Evolutionary conservation across 2,329 filamentous ascomycete species (phyloP).

Genomic region (Alternaria sp.): DNA sequence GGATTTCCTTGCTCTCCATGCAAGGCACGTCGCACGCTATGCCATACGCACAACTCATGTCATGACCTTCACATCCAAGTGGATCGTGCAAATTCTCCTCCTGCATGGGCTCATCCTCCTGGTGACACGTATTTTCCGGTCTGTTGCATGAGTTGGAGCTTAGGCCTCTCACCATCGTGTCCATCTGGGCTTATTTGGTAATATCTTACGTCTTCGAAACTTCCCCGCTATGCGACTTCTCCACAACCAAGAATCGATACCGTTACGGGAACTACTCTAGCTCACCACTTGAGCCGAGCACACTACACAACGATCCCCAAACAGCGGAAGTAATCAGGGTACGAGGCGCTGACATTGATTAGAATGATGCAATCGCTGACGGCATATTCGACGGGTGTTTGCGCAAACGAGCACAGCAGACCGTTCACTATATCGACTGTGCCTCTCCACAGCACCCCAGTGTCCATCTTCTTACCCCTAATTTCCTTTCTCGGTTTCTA

Average conservation of each 20-base stretch:
- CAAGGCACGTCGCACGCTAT: neutral
- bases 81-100: slow-evolving; percentile 31
- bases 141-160: slow-evolving; percentile 27
- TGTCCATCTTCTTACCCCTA: neutral
- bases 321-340: neutral
- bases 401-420: neutral
- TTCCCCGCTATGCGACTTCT: slow-evolving; percentile 43
- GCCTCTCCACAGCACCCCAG: slow-evolving; percentile 2
- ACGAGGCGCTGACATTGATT: neutral
- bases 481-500: slow-evolving; percentile 26
- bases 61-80: slow-evolving; percentile 11
- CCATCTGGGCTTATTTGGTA: slow-evolving; percentile 29
- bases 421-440: neutral
- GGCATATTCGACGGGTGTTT: neutral
- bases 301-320: slow-evolving; percentile 3
- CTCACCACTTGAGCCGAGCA: slow-evolving; percentile 29
- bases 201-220: slow-evolving; percentile 48
- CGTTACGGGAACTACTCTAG: slow-evolving; percentile 43
- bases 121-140: slow-evolving; percentile 26
- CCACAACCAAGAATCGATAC: slow-evolving; percentile 24
- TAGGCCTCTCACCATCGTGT: slow-evolving; percentile 25
- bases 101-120: slow-evolving; percentile 13
- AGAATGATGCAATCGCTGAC: neutral
- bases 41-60: neutral
- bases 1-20: neutral